Evolutionary conservation across 495 filamentous ascomycete species (phyloP).

Genomic region (Glutinoglossum americanum): DNA sequence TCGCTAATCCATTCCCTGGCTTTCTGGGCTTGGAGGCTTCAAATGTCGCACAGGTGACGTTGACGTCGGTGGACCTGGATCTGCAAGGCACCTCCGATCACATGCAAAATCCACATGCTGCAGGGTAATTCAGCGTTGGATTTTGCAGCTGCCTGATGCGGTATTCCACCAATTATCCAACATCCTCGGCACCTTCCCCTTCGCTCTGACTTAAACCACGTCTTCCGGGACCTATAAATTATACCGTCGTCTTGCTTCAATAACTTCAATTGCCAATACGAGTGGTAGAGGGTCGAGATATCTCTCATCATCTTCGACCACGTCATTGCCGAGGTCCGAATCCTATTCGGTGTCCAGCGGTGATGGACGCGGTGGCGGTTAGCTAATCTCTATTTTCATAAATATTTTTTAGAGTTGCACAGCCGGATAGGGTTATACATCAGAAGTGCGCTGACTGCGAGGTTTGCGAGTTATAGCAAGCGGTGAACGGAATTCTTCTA

Average conservation of each 20-base stretch:
- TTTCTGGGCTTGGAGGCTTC: too few relatives aligned
- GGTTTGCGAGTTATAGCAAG: neutral
- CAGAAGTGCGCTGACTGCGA: neutral
- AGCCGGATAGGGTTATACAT: neutral
- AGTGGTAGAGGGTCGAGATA: neutral
- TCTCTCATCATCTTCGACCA: neutral
- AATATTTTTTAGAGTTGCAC: neutral
- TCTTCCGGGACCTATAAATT: neutral
- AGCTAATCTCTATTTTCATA: neutral
- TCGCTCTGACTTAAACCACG: neutral
- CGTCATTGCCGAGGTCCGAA: neutral
- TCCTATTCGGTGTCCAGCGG: neutral
- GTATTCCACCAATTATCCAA: neutral
- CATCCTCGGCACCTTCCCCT: neutral
- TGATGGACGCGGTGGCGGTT: neutral
- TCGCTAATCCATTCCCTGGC: too few relatives aligned
- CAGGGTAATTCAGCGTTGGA: neutral
- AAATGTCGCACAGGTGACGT: too few relatives aligned
- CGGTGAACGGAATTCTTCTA: constrained; percentile 45
- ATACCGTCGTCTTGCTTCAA: neutral
- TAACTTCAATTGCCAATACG: neutral
- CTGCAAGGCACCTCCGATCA: neutral
- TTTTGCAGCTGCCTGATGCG: neutral
- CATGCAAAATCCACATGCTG: neutral
- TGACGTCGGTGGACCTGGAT: neutral